phyloP scores from a whole-genome alignment of 2,329 filamentous ascomycete genomes.

The Fonsecaea pugnacius region DNA sequence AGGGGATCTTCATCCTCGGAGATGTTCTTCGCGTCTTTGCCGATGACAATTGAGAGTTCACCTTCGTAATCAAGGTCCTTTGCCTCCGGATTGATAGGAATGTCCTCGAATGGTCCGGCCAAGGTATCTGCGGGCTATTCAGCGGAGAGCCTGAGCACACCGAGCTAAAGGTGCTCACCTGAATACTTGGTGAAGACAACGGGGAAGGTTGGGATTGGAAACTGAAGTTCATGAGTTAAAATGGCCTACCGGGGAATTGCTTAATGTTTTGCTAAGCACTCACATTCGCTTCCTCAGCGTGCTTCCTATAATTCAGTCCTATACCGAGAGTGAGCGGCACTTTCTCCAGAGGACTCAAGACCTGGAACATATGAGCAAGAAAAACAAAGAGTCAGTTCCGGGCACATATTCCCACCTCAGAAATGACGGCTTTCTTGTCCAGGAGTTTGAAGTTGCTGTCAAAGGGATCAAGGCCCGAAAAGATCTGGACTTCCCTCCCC shows the following conservation, averaged over 20 bases:
- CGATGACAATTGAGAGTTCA: constrained; percentile 54
- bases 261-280: background rate
- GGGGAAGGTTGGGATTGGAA: constrained; percentile 45
- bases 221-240: background rate
- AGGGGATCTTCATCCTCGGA: constrained; percentile 45
- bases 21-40: constrained; percentile 58
- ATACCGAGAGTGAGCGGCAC: constrained; percentile 33
- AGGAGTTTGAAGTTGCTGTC: background rate
- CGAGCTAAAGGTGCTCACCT: constrained; percentile 3
- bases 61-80: constrained; percentile 39
- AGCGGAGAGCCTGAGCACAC: background rate
- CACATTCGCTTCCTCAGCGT: constrained; percentile 34
- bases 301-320: constrained; percentile 34
- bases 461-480: constrained; percentile 12
- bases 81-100: constrained; percentile 46
- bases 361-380: constrained; percentile 38
- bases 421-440: constrained; percentile 10
- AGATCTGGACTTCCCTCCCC: constrained; percentile 11
- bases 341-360: constrained; percentile 47
- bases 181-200: constrained; percentile 47
- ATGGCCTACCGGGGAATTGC: background rate
- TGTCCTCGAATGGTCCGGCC: constrained; percentile 42
- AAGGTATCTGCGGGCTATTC: constrained; percentile 25
- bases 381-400: constrained; percentile 33
- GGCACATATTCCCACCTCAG: constrained; percentile 22